phyloP scores from a whole-genome alignment of 306 rosid species.

The Medicago arabica region DNA sequence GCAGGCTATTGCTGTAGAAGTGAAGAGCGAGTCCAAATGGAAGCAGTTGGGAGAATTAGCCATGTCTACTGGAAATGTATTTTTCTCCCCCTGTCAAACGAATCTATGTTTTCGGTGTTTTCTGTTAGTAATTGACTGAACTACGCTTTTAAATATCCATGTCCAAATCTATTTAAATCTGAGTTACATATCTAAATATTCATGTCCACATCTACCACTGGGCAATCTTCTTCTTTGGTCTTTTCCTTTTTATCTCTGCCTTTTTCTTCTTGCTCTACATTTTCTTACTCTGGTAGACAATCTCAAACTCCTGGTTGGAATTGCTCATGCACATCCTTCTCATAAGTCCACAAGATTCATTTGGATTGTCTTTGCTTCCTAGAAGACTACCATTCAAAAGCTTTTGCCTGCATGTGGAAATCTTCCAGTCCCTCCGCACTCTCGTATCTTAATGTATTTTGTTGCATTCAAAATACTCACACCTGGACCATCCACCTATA shows the following conservation, averaged over 20 bases:
- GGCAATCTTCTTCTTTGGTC: background rate
- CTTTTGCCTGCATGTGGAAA: background rate
- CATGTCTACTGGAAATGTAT: conserved; percentile 93
- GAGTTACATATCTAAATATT: conserved; percentile 3
- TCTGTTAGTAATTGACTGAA: conserved; percentile 21
- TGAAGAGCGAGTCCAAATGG: conserved; percentile 95
- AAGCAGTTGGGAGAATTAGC: conserved; percentile 99
- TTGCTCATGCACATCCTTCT: background rate
- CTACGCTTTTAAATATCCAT: conserved; percentile 8
- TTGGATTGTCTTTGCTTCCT: background rate
- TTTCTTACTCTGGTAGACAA: background rate
- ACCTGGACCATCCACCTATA: background rate
- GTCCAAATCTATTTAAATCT: conserved; percentile 15
- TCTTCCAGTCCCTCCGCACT: background rate
- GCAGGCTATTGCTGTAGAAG: conserved; percentile 86
- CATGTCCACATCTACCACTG: background rate
- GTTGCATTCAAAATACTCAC: background rate
- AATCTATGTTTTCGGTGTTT: conserved; percentile 21
- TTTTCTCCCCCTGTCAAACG: conserved; percentile 18
- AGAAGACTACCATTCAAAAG: background rate
- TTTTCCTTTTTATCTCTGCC: background rate
- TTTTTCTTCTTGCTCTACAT: background rate
- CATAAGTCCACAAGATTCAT: background rate
- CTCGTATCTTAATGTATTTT: background rate
- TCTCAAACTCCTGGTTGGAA: background rate